Evolutionary conservation across 2,329 filamentous ascomycete species (phyloP).

Genomic region (Botrytis byssoidea): DNA sequence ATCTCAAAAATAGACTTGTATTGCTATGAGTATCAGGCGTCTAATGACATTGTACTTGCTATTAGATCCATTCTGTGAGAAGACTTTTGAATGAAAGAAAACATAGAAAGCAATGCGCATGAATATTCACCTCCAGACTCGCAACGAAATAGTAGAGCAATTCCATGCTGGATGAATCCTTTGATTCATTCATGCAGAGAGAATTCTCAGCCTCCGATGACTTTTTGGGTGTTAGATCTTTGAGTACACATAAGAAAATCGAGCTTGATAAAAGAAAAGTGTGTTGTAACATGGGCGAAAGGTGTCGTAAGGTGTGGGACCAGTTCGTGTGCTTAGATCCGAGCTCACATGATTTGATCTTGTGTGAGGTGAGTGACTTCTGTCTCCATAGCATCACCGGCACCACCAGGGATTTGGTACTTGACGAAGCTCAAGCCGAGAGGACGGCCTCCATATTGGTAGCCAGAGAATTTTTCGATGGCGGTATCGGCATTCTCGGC

Average conservation of each 20-base stretch:
- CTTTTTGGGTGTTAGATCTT: constrained; percentile 1
- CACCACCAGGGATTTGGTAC: constrained; percentile 68
- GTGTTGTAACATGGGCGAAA: constrained; percentile 19
- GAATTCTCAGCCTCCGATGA: constrained; percentile 7
- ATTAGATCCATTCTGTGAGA: constrained; percentile 16
- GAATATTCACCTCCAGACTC: constrained; percentile 12
- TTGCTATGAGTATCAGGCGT: constrained; percentile 19
- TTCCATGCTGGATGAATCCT: neutral
- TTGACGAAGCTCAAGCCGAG: constrained; percentile 92
- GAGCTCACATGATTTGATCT: constrained; percentile 87
- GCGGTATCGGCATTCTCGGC: constrained; percentile 85
- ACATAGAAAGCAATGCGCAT: constrained; percentile 13
- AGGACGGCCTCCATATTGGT: constrained; percentile 93
- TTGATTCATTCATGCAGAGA: neutral
- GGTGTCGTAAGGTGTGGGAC: neutral
- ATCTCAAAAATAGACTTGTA: constrained; percentile 17
- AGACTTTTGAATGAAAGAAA: constrained; percentile 24
- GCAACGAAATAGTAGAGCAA: constrained; percentile 11
- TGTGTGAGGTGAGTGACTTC: constrained; percentile 81
- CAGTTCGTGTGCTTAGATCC: neutral
- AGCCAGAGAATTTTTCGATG: constrained; percentile 95
- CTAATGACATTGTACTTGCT: constrained; percentile 21
- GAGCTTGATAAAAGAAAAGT: constrained; percentile 5
- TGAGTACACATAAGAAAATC: constrained; percentile 21
- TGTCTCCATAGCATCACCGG: constrained; percentile 71